These are phyloP conservation scores for Avena eriantha DNA, from an alignment of 176 grass and related monocot genomes.

Conservation along the genomic window DNA sequence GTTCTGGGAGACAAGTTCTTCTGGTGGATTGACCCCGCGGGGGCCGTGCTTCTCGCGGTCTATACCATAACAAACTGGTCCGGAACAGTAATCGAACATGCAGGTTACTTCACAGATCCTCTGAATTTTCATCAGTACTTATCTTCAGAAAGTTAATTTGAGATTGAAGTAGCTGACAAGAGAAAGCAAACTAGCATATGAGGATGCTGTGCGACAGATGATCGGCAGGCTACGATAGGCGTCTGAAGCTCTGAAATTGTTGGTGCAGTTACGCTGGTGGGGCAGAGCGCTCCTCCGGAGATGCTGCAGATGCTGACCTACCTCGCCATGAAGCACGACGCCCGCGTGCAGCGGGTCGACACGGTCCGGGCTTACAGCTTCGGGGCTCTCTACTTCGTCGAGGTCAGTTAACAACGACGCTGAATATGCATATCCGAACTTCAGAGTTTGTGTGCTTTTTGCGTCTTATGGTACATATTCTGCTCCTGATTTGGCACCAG, in stretches of 20 bases:
- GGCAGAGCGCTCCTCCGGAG: conserved; percentile 66
- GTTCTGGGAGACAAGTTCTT: conserved; percentile 79
- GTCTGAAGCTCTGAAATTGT: conserved; percentile 4
- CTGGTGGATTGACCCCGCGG: conserved; percentile 86
- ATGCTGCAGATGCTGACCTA: conserved; percentile 83
- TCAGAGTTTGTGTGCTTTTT: not conserved
- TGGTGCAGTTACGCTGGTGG: conserved; percentile 71
- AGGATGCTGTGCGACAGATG: not conserved
- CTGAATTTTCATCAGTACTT: not conserved
- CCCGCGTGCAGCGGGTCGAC: conserved; percentile 70
- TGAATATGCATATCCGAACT: not conserved
- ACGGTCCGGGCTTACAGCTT: conserved; percentile 92
- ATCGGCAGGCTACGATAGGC: not conserved
- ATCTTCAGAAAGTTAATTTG: not conserved
- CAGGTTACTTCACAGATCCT: conserved; percentile 48
- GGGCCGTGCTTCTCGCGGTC: conserved; percentile 82
- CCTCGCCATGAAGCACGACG: conserved; percentile 70
- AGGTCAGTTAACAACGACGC: conserved; percentile 52
- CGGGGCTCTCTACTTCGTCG: conserved; percentile 87
- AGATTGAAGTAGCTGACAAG: not conserved
- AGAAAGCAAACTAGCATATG: not conserved
- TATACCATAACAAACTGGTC: conserved; percentile 94
- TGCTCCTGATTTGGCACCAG: conserved; percentile 42
- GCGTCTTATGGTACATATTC: not conserved
- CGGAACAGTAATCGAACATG: conserved; percentile 77